phyloP scores from a whole-genome alignment of 805 yeast genomes.

The Candida montana region DNA sequence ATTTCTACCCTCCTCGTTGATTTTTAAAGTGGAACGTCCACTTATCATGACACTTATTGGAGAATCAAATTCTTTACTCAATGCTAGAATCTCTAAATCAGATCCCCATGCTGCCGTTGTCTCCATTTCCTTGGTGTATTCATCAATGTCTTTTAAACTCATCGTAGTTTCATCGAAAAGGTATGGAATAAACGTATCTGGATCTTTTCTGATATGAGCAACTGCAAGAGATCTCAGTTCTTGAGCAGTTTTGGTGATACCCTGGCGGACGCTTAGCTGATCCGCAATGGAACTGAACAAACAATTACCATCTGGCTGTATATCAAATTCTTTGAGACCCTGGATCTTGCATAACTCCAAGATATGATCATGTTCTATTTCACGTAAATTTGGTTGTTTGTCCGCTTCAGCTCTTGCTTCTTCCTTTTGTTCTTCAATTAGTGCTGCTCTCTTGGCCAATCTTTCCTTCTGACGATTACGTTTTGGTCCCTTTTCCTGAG shows the following conservation, averaged over 20 bases:
- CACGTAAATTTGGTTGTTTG: conserved; percentile 57
- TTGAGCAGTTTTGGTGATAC: conserved; percentile 31
- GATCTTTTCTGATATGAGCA: conserved; percentile 54
- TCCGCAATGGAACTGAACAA: conserved; percentile 81
- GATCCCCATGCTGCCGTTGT: conserved; percentile 95
- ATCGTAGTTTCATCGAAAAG: conserved; percentile 74
- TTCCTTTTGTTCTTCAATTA: conserved; percentile 51
- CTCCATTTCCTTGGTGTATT: conserved; percentile 63
- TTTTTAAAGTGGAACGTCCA: conserved; percentile 60
- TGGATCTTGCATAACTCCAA: conserved; percentile 43
- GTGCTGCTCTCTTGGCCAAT: conserved; percentile 70
- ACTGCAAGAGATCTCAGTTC: conserved; percentile 65
- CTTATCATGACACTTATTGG: conserved; percentile 76
- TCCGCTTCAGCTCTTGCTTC: conserved; percentile 73
- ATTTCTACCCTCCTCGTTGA: conserved; percentile 48
- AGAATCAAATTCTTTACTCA: conserved; percentile 63
- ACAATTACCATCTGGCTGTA: conserved; percentile 92
- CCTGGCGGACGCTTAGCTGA: conserved; percentile 58
- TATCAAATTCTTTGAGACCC: conserved; percentile 55
- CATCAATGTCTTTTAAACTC: conserved; percentile 55
- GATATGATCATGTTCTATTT: conserved; percentile 67
- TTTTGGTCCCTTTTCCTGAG: conserved; percentile 36
- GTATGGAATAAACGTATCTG: conserved; percentile 74
- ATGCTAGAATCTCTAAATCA: conserved; percentile 83
- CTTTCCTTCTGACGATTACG: conserved; percentile 84